Conservation (phyloP, 139 green algal species). For the Closterium sp. region DNA sequence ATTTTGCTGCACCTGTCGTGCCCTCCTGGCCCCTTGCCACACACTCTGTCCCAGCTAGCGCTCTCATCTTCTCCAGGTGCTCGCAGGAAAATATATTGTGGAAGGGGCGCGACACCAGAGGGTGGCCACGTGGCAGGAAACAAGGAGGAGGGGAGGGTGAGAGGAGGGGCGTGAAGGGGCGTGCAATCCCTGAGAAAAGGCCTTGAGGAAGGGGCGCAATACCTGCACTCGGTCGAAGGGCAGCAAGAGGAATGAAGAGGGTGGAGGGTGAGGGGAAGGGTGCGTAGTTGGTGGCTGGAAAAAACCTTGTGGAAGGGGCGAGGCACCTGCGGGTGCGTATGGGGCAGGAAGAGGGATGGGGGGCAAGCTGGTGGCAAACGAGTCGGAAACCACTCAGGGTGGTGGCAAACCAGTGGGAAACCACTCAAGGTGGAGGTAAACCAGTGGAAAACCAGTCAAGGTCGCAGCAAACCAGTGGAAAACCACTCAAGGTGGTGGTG, state of each 20-base stretch:
- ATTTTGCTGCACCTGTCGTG: background rate
- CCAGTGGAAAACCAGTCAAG: too few species aligned
- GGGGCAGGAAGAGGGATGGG: background rate
- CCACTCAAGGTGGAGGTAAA: too few species aligned
- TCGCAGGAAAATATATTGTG: constrained; percentile 30
- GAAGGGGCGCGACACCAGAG: background rate
- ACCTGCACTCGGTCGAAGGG: too few species aligned
- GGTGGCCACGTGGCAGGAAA: too few species aligned
- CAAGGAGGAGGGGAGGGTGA: too few species aligned
- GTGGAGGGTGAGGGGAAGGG: too few species aligned
- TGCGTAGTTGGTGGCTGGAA: too few species aligned
- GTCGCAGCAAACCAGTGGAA: too few species aligned
- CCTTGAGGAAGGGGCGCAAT: background rate
- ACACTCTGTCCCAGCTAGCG: background rate
- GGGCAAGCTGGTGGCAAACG: too few species aligned
- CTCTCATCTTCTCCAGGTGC: constrained; percentile 5
- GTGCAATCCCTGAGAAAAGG: constrained; percentile 45
- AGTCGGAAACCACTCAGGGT: background rate
- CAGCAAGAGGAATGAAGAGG: too few species aligned
- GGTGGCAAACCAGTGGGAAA: background rate
- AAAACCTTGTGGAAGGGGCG: background rate
- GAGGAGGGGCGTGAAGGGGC: too few species aligned
- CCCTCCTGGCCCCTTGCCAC: background rate
- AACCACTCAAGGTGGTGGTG: too few species aligned
- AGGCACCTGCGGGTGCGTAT: background rate